Evolutionary conservation across 2,329 filamentous ascomycete species (phyloP).

Genomic region (Fusarium sp.): DNA sequence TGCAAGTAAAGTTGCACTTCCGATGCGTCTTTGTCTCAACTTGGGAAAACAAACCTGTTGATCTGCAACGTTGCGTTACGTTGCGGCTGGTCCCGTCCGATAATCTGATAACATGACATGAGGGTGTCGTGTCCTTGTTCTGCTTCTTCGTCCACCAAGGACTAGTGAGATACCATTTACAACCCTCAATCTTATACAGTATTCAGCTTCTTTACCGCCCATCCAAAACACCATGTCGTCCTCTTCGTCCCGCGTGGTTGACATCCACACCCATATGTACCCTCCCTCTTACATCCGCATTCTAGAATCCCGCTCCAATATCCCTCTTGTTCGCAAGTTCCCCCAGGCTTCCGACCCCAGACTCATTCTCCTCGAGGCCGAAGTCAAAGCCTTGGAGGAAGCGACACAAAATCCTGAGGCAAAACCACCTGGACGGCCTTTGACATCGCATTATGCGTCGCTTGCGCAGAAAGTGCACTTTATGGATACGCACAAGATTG

Average conservation of each 20-base stretch:
- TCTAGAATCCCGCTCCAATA: slow-evolving; percentile 69
- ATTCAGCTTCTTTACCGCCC: background rate
- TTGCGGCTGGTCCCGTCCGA: slow-evolving; percentile 23
- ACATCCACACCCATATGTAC: slow-evolving; percentile 80
- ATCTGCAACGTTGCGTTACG: slow-evolving; percentile 26
- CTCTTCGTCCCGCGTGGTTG: slow-evolving; percentile 63
- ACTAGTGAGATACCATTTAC: background rate
- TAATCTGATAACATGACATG: background rate
- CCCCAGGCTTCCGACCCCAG: slow-evolving; percentile 68
- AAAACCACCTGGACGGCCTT: slow-evolving; percentile 80
- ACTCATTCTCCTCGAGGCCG: slow-evolving; percentile 73
- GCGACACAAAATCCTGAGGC: slow-evolving; percentile 66
- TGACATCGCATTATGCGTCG: slow-evolving; percentile 86
- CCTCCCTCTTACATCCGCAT: slow-evolving; percentile 73
- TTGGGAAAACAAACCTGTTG: slow-evolving; percentile 20
- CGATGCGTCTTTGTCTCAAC: slow-evolving; percentile 21
- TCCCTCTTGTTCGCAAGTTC: slow-evolving; percentile 80
- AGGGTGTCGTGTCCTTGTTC: slow-evolving; percentile 2
- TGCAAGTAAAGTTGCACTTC: slow-evolving; percentile 1
- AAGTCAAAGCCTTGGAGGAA: slow-evolving; percentile 61
- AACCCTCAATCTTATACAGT: background rate
- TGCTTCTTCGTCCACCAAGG: background rate
- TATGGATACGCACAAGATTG: slow-evolving; percentile 87
- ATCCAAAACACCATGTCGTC: slow-evolving; percentile 51
- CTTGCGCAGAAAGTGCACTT: slow-evolving; percentile 85